Evolutionary conservation across 148 eudicot genomes (phyloP), one percentile per base, ranked within the genome.

Genomic region (Rhododendron griersonianum): DNA sequence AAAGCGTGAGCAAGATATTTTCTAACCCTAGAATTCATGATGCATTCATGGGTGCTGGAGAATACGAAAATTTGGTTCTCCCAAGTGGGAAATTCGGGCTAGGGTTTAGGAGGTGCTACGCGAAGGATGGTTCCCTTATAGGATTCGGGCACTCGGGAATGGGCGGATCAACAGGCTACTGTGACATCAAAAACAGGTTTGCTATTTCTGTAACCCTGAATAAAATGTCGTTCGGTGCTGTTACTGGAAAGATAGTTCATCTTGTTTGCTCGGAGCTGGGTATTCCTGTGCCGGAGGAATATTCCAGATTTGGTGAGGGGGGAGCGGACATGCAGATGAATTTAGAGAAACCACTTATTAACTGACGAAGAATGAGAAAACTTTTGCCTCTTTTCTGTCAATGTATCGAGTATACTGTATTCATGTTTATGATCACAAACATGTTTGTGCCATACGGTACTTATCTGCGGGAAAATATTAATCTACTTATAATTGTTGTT

Each of bases 101-200:
- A 53, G 99, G 99, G 37, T 97, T 97, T 84, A 93, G 85, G 89
- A 94, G 93, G 84, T 87, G 90, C 73, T 89, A 89, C 19, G 86
- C 93, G 0, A 80, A 69, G 45, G 98, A 97, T 85, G 98, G 98
- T 19, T 86, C 87, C 6, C 76, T 93, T 67, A 86, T 91, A 71
- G 99, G 98, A 7, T 95, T 97, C 14, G 99, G 99, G 85, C 99
- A 97, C 87, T 89, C 98, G 1, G 99, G 99, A 50, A 90, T 97
- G 95, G 99, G 99, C 51, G 99, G 99, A 83, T 97, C 99, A 6
- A 94, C 96, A 3, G 99, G 98, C 16, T 93, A 87, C 67, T 95
- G 99, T 89, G 95, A 97, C 89, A 89, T 89, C 19, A 87, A 88
- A 30, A 90, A 94, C 89, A 92, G 92, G 86, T 97, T 97, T 89